Evolutionary conservation across 305 asterid genomes (phyloP), one percentile per base, ranked within the genome.

Genomic region (Coffea humblotiana): DNA sequence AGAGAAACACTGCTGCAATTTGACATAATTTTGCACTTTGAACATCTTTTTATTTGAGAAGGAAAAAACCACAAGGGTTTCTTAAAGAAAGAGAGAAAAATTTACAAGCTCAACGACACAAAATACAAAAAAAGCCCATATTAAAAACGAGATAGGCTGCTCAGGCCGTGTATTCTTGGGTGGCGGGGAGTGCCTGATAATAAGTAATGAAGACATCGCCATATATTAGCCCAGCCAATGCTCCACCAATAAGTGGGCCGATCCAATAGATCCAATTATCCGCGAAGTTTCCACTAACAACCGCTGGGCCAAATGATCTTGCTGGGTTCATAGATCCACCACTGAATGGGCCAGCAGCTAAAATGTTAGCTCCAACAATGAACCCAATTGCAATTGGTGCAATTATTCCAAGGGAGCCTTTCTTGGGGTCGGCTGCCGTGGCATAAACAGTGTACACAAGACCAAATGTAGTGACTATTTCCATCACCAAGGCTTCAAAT

Each of bases 241-340:
- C 95, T 47, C 97, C 95, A 51, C 97, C 97, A 49, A 92, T 84
- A 15, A 92, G 92, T 79, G 97, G 97, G 83, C 97, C 93, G 51
- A 81, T 86, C 97, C 97, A 92, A 51, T 92, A 92, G 81, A 90
- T 85, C 95, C 97, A 89, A 69, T 71, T 87, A 16, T 86, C 83
- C 0, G 88, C 82, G 72, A 92, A 87, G 79, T 90, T 87, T 16
- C 90, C 93, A 0, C 82, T 77, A 2, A 87, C 93, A 19, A 88
- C 92, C 0, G 95, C 91, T 0, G 95, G 95, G 71, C 97, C 97
- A 74, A 90, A 88, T n/a, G 94, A 90, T 4, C 97, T 84, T 25
- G 93, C 97, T 15, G 94, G 94, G 84, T 92, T 92, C 97, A 92
- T 90, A 6, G 97, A 90, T 67, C 97, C 97, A 52, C 93, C 97